These are phyloP conservation scores for Cichorium intybus DNA, from an alignment of 140 eudicot species.

Conservation along the genomic window DNA sequence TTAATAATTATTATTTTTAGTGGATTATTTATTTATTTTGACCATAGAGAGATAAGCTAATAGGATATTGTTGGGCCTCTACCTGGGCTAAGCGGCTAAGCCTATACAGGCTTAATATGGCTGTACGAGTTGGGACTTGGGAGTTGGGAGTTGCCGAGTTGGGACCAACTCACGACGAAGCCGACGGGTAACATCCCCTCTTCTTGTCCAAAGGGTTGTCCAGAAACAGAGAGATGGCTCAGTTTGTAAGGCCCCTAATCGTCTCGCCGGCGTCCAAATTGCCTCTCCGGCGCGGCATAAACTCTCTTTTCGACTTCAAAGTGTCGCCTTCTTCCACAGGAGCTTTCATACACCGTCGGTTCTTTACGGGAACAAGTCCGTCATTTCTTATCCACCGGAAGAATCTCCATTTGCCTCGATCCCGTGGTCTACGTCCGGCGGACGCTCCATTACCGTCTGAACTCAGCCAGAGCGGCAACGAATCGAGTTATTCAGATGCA, in stretches of 20 bases:
- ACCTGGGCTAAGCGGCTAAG: not conserved
- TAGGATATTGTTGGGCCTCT: not conserved
- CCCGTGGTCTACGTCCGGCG: slow-evolving; percentile 59
- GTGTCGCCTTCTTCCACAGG: slow-evolving; percentile 1
- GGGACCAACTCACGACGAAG: too few species aligned
- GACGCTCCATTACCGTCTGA: slow-evolving; percentile 39
- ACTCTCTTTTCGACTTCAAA: not conserved
- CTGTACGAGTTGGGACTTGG: too few species aligned
- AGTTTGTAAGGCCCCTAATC: slow-evolving; percentile 33
- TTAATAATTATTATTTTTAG: too few species aligned
- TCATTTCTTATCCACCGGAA: slow-evolving; percentile 14
- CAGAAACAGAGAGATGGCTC: slow-evolving; percentile 21
- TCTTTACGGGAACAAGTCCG: slow-evolving; percentile 3
- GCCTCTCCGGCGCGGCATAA: slow-evolving; percentile 27
- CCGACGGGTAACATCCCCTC: too few species aligned
- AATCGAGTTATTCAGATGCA: slow-evolving; percentile 23
- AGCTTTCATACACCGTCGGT: not conserved
- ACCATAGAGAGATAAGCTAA: too few species aligned
- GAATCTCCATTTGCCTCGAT: slow-evolving; percentile 26
- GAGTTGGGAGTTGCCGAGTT: too few species aligned
- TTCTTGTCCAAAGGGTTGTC: slow-evolving; percentile 5
- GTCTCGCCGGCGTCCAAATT: slow-evolving; percentile 30
- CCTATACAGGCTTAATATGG: too few species aligned
- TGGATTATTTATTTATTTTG: too few species aligned
- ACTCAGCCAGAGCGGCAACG: slow-evolving; percentile 31